A percentile compares a stretch with the other conserved stretches of the same genome.
Conservation (phyloP, 805 yeast genomes). For the Dipodascus geniculatus region DNA sequence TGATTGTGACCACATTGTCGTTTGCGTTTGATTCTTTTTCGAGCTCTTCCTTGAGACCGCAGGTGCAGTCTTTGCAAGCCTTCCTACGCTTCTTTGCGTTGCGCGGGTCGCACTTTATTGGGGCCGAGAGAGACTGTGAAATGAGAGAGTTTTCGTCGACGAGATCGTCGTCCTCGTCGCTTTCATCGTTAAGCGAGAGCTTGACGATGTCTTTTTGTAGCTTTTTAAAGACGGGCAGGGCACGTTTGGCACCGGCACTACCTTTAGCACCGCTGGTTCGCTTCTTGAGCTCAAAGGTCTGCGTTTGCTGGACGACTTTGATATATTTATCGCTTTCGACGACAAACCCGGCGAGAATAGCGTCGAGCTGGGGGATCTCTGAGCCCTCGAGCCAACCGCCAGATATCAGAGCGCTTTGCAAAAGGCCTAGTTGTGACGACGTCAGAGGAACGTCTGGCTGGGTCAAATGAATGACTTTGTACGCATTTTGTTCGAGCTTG, state of each 20-base stretch:
- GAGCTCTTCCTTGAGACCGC: conserved; percentile 88
- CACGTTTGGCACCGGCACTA: conserved; percentile 6
- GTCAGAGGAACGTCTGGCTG: conserved; percentile 17
- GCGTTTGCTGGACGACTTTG: conserved; percentile 32
- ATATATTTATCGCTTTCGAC: conserved; percentile 38
- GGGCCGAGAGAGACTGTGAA: conserved; percentile 24
- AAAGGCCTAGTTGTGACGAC: conserved; percentile 16
- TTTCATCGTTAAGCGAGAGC: conserved; percentile 29
- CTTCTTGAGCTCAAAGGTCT: conserved; percentile 11
- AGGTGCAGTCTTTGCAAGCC: conserved; percentile 97
- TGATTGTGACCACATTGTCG: conserved; percentile 45
- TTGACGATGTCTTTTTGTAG: conserved; percentile 27
- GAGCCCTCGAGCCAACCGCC: conserved; percentile 25
- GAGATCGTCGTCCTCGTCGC: conserved; percentile 34
- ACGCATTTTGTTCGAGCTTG: conserved; percentile 19
- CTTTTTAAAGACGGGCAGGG: conserved; percentile 17
- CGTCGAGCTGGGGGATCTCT: conserved; percentile 33
- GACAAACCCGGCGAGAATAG: conserved; percentile 55
- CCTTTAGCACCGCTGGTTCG: conserved; percentile 8
- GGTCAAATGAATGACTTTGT: conserved; percentile 20
- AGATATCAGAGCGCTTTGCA: conserved; percentile 20
- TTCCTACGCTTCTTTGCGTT: conserved; percentile 54
- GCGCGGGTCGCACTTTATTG: conserved; percentile 40
- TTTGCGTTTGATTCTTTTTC: conserved; percentile 31
- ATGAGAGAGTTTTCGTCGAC: conserved; percentile 49